Evolutionary conservation across 2,329 filamentous ascomycete species (phyloP).

Genomic region (Aspergillus bombycis): DNA sequence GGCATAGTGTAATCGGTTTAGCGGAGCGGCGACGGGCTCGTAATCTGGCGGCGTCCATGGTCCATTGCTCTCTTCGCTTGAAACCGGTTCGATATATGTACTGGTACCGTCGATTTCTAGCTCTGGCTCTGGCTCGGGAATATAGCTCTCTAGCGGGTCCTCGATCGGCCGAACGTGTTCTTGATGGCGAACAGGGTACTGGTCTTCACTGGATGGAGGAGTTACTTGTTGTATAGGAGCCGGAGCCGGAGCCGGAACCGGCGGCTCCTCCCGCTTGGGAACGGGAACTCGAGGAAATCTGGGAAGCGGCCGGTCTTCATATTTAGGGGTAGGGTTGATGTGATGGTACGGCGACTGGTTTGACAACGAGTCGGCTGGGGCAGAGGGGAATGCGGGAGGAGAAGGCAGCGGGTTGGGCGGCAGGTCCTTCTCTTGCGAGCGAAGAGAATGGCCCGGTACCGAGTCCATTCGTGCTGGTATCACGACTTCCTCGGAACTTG

Average conservation of each 20-base stretch:
- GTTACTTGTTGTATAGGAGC: conserved; percentile 9
- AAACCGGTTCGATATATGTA: conserved; percentile 22
- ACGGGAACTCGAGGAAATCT: conserved; percentile 13
- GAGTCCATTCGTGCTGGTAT: conserved; percentile 16
- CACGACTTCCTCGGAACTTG: conserved; percentile 16
- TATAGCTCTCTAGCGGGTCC: conserved; percentile 36
- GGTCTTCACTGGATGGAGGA: conserved; percentile 9
- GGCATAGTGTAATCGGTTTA: conserved; percentile 40
- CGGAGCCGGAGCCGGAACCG: conserved; percentile 4
- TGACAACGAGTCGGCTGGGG: conserved; percentile 13
- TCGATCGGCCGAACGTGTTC: conserved; percentile 14
- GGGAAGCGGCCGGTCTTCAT: conserved; percentile 12
- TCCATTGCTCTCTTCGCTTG: conserved; percentile 23
- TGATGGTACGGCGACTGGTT: conserved; percentile 4
- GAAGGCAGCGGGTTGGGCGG: conserved; percentile 27
- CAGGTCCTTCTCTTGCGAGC: conserved; percentile 31
- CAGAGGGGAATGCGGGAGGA: conserved; percentile 14
- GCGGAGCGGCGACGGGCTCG: conserved; percentile 37
- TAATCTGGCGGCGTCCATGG: conserved; percentile 35
- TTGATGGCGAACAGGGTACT: background rate
- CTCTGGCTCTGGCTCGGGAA: conserved; percentile 35
- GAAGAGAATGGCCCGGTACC: conserved; percentile 17
- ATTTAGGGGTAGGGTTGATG: background rate
- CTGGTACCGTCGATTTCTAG: conserved; percentile 20
- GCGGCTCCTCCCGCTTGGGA: conserved; percentile 5